phyloP scores from a whole-genome alignment of 2,329 filamentous ascomycete genomes.

The Fusarium annulatum region DNA sequence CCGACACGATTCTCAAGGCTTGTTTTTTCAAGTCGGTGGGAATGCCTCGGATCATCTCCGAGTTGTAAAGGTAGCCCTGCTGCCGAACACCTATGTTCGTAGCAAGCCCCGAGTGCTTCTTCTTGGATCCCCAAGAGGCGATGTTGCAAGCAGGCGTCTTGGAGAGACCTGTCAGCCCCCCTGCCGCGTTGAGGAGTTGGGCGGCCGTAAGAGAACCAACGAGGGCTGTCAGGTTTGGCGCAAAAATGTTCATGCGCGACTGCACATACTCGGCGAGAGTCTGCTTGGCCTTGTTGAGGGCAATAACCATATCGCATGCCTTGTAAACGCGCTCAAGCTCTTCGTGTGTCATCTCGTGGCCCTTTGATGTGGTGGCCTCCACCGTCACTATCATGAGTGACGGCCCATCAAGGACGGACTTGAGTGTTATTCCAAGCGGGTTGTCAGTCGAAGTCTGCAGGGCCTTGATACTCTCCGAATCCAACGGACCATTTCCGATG shows the following conservation, averaged over 20 bases:
- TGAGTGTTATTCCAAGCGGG: slow-evolving; percentile 77
- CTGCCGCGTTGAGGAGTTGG: slow-evolving; percentile 94
- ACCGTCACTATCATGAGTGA: slow-evolving; percentile 96
- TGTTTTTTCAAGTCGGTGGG: slow-evolving; percentile 90
- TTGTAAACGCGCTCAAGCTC: slow-evolving; percentile 79
- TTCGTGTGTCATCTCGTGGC: slow-evolving; percentile 77
- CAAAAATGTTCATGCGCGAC: slow-evolving; percentile 95
- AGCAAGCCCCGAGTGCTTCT: slow-evolving; percentile 84
- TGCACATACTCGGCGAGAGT: slow-evolving; percentile 93
- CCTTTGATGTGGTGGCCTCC: slow-evolving; percentile 90
- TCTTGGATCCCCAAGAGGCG: slow-evolving; percentile 89
- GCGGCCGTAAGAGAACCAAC: slow-evolving; percentile 94
- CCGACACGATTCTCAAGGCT: slow-evolving; percentile 93
- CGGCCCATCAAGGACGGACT: slow-evolving; percentile 85
- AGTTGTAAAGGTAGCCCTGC: slow-evolving; percentile 93
- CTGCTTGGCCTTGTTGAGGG: slow-evolving; percentile 86
- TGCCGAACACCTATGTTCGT: slow-evolving; percentile 92
- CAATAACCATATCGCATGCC: slow-evolving; percentile 89
- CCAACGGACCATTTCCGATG: slow-evolving; percentile 90
- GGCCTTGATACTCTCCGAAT: slow-evolving; percentile 80
- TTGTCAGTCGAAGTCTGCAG: slow-evolving; percentile 84
- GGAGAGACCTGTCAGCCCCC: slow-evolving; percentile 86
- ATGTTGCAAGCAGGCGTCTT: slow-evolving; percentile 96
- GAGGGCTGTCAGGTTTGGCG: slow-evolving; percentile 89
- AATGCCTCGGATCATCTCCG: slow-evolving; percentile 86